Percentiles rank a stretch among this genome's conserved stretches.
phyloP scores from a whole-genome alignment of 176 grass and related monocot species.

The maize (Zea mays) region Zm-B73-REFERENCE-NAM-5.0 NC_050102.1:180093001-180093500 shows the following conservation, averaged over 20 bases:
- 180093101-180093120: too few relatives aligned
- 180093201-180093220: constrained; percentile 10
- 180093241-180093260: constrained; percentile 16
- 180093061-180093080: too few relatives aligned
- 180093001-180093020: too few relatives aligned
- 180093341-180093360: constrained; percentile 27
- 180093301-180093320: constrained; percentile 37
- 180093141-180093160: constrained; percentile 17
- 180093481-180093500: constrained; percentile 99
- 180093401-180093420: constrained; percentile 39
- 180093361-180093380: constrained; percentile 29
- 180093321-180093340: not conserved
- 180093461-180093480: constrained; percentile 96
- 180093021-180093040: too few relatives aligned
- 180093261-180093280: constrained; percentile 15
- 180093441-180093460: constrained; percentile 68
- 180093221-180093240: not conserved
- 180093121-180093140: too few relatives aligned
- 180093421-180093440: constrained; percentile 4
- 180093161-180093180: constrained; percentile 10
- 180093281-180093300: not conserved
- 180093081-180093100: too few relatives aligned
- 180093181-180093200: constrained; percentile 12
- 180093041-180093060: too few relatives aligned
- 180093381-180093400: constrained; percentile 28